phyloP scores from a whole-genome alignment of 805 yeast genomes.

The Candida nonsorbophila region DNA sequence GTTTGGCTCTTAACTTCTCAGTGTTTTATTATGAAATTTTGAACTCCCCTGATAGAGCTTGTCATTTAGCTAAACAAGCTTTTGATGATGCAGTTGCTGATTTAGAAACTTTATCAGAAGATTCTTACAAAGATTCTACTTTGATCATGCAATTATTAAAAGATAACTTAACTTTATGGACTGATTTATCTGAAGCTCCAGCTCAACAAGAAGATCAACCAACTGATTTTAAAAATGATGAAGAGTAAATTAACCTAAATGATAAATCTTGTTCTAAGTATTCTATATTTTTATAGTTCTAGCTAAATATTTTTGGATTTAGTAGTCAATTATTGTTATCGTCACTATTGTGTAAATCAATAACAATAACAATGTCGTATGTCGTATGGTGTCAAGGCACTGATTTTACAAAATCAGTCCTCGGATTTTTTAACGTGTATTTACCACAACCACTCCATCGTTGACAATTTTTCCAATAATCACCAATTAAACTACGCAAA shows the following conservation, averaged over 20 bases:
- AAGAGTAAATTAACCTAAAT: too few species aligned
- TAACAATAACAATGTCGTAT: too few species aligned
- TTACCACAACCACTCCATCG: not conserved
- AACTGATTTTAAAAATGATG: conserved; percentile 12
- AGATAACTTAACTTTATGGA: conserved; percentile 98
- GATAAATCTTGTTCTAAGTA: too few species aligned
- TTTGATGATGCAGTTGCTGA: conserved; percentile 99
- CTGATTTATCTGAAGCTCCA: conserved; percentile 83
- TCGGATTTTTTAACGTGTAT: too few species aligned
- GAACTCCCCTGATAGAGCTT: conserved; percentile 97
- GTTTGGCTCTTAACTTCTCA: conserved; percentile 95
- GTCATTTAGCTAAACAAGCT: conserved; percentile 98
- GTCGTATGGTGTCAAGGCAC: too few species aligned
- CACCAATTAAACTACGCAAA: not conserved
- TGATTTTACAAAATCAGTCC: too few species aligned
- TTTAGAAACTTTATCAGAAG: conserved; percentile 95
- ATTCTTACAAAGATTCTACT: conserved; percentile 97
- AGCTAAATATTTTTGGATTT: too few species aligned
- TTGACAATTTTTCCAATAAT: not conserved
- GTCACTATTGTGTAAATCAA: too few species aligned
- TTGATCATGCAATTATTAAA: conserved; percentile 98
- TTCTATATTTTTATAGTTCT: too few species aligned
- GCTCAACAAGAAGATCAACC: conserved; percentile 32
- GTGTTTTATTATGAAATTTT: conserved; percentile 97
- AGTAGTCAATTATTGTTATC: too few species aligned